Conservation (phyloP, 257 asterid species). For the Lavandula angustifolia region DNA sequence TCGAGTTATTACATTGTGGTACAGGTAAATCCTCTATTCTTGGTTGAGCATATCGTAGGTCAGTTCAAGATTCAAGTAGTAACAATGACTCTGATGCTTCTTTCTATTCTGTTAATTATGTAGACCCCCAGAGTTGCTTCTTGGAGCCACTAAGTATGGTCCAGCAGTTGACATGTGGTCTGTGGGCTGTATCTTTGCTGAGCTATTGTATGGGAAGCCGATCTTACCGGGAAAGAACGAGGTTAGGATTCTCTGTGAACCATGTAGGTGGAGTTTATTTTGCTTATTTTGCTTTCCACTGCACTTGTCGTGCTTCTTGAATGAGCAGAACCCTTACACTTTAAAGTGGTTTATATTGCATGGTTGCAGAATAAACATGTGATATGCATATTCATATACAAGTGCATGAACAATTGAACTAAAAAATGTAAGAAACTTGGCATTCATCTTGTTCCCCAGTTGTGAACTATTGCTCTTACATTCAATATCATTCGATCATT, state of each 20-base stretch:
- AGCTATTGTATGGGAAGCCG: constrained; percentile 83
- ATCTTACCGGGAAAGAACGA: constrained; percentile 84
- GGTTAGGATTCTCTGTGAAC: constrained; percentile 47
- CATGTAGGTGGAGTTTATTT: constrained; percentile 20
- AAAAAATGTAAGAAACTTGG: not conserved
- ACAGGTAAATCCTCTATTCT: constrained; percentile 57
- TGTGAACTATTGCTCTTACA: not conserved
- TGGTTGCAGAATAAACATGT: not conserved
- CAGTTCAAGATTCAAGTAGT: constrained; percentile 12
- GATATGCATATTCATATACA: not conserved
- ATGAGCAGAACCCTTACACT: constrained; percentile 16
- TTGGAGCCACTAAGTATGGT: constrained; percentile 96
- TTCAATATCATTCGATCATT: too few relatives aligned
- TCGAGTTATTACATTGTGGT: constrained; percentile 96
- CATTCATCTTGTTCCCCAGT: not conserved
- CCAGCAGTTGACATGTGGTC: constrained; percentile 99
- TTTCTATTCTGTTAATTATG: constrained; percentile 28
- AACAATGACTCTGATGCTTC: constrained; percentile 24
- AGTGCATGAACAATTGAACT: not conserved
- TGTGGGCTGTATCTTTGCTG: constrained; percentile 97
- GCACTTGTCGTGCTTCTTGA: constrained; percentile 24
- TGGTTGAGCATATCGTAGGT: constrained; percentile 12
- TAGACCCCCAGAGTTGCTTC: constrained; percentile 97
- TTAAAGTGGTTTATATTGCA: constrained; percentile 13
- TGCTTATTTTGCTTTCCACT: constrained; percentile 24